phyloP scores from a whole-genome alignment of 805 yeast genomes.

The Barnettozyma vustinii region DNA sequence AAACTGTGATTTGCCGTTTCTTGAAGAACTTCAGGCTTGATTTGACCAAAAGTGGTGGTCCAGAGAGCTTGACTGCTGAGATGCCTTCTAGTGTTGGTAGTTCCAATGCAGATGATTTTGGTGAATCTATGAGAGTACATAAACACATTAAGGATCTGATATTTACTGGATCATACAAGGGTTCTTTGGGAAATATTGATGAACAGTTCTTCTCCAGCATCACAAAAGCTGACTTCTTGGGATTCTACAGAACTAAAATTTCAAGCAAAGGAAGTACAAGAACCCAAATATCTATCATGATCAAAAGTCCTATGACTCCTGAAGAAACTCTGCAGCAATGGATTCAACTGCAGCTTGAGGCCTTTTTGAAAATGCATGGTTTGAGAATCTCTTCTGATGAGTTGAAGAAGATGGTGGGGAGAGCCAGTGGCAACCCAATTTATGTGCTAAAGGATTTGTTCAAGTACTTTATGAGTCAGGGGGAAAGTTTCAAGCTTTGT shows the following conservation, averaged over 20 bases:
- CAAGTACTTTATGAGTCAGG: constrained; percentile 36
- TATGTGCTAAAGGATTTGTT: constrained; percentile 36
- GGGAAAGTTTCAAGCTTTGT: constrained; percentile 34
- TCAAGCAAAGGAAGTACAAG: constrained; percentile 33
- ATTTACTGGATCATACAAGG: constrained; percentile 19
- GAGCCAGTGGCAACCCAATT: constrained; percentile 33
- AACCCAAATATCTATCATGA: constrained; percentile 35
- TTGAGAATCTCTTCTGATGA: constrained; percentile 38
- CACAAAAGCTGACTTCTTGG: constrained; percentile 28
- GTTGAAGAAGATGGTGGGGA: constrained; percentile 33
- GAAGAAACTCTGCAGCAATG: constrained; percentile 32
- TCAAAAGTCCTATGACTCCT: constrained; percentile 32
- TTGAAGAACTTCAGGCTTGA: constrained; percentile 20
- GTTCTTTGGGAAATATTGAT: constrained; percentile 23
- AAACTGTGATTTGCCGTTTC: constrained; percentile 33
- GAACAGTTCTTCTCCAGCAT: constrained; percentile 29
- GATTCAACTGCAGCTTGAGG: constrained; percentile 36
- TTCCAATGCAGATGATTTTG: constrained; percentile 23
- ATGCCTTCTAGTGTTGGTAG: constrained; percentile 31
- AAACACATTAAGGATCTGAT: constrained; percentile 27
- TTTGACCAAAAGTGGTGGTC: constrained; percentile 24
- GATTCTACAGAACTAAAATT: constrained; percentile 31
- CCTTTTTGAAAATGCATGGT: constrained; percentile 42
- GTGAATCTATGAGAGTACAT: constrained; percentile 36
- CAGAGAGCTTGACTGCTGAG: constrained; percentile 31